Evolutionary conservation across 176 grass and related monocot genomes (phyloP).

Genomic region (Dendrocalamus sinicus): DNA sequence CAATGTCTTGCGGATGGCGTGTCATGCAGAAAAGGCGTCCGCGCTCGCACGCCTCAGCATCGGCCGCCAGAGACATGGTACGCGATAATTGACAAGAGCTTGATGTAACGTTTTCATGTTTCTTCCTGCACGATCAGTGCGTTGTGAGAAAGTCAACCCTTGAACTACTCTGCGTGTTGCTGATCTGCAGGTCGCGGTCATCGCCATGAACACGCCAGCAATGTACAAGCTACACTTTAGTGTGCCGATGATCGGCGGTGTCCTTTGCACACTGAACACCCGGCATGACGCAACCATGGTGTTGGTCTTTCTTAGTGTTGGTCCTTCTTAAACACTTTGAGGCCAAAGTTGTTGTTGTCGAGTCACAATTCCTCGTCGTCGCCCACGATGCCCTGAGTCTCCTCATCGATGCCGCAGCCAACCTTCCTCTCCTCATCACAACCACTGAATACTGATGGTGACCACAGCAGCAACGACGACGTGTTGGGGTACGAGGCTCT

Average conservation of each 20-base stretch:
- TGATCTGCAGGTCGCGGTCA: slow-evolving; percentile 44
- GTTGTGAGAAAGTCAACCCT: neutral
- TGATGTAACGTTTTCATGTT: neutral
- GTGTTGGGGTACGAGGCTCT: slow-evolving; percentile 41
- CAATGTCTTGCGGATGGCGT: slow-evolving; percentile 25
- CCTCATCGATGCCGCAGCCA: neutral
- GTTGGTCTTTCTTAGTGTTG: too few relatives aligned
- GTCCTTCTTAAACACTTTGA: slow-evolving; percentile 50
- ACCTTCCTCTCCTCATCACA: slow-evolving; percentile 35
- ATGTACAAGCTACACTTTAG: slow-evolving; percentile 73
- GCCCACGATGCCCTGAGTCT: slow-evolving; percentile 32
- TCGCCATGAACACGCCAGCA: slow-evolving; percentile 51
- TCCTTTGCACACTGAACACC: slow-evolving; percentile 61
- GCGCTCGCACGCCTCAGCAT: slow-evolving; percentile 54
- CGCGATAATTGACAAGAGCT: neutral
- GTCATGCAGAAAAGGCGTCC: slow-evolving; percentile 51
- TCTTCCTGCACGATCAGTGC: neutral
- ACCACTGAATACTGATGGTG: neutral
- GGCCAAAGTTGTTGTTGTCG: slow-evolving; percentile 24
- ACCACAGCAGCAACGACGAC: too few relatives aligned
- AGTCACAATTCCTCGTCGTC: slow-evolving; percentile 44
- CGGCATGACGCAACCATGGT: slow-evolving; percentile 54
- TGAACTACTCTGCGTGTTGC: neutral
- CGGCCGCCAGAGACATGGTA: slow-evolving; percentile 50
- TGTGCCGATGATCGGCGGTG: slow-evolving; percentile 57